A percentile compares a stretch with the other conserved stretches of the same genome.
phyloP scores from a whole-genome alignment of 1,139 yeast genomes.

The Suhomyces coccinellae region DNA sequence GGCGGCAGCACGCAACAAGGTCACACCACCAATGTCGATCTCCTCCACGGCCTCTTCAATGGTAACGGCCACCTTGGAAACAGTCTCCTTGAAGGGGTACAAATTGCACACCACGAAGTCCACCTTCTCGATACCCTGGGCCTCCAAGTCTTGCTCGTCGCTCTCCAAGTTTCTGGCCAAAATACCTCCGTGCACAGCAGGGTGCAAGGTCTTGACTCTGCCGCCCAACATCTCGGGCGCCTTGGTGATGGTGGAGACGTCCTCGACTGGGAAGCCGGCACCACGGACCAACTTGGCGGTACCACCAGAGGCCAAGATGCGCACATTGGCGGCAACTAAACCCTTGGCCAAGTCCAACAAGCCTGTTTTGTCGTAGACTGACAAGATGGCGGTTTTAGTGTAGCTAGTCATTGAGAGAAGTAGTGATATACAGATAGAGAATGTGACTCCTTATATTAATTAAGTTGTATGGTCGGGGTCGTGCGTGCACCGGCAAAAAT shows the following conservation, averaged over 20 bases:
- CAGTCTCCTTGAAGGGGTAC: conserved; percentile 97
- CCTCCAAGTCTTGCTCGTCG: conserved; percentile 83
- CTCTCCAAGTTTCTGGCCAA: conserved; percentile 89
- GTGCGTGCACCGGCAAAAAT: conserved; percentile 6
- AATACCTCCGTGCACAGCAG: conserved; percentile 98
- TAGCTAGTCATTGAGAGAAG: conserved; percentile 32
- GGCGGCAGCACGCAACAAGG: conserved; percentile 96
- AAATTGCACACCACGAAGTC: conserved; percentile 96
- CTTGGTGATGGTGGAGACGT: conserved; percentile 89
- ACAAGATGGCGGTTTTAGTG: conserved; percentile 86
- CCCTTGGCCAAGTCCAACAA: conserved; percentile 95
- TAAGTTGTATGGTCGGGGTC: conserved; percentile 1
- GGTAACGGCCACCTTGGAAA: conserved; percentile 92
- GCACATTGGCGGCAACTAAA: conserved; percentile 78
- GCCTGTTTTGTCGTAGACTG: conserved; percentile 97
- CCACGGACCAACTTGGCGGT: conserved; percentile 93
- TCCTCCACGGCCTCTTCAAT: conserved; percentile 98
- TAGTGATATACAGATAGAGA: conserved; percentile 1
- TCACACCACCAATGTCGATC: conserved; percentile 97
- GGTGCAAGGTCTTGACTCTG: conserved; percentile 96
- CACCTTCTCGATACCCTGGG: conserved; percentile 90
- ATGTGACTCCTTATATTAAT: conserved; percentile 1
- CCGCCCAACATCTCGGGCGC: conserved; percentile 99
- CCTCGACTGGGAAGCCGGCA: conserved; percentile 97
- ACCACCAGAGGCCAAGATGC: conserved; percentile 96